Percentiles rank a stretch among this genome's conserved stretches.
These are phyloP conservation scores for Citrus hindsii DNA, from an alignment of 345 rosid species.

Conservation along the genomic window DNA sequence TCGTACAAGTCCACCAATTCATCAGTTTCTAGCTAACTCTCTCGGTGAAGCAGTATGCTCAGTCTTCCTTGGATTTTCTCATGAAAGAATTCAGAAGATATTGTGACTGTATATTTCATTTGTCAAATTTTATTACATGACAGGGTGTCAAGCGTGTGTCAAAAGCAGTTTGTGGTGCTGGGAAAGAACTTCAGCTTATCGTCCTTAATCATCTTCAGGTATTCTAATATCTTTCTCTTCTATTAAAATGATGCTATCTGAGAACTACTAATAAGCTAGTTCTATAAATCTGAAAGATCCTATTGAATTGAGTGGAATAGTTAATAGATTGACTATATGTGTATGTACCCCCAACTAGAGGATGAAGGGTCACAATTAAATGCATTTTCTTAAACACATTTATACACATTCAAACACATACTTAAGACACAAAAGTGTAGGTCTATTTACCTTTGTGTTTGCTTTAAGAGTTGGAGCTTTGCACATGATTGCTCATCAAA, in stretches of 20 bases:
- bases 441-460: neutral
- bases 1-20: constrained; percentile 83
- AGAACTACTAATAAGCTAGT: neutral
- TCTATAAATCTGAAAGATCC: neutral
- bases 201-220: constrained; percentile 94
- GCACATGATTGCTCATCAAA: neutral
- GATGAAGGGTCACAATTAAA: neutral
- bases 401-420: neutral
- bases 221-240: constrained; percentile 18
- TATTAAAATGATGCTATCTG: constrained; percentile 4
- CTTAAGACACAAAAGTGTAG: neutral
- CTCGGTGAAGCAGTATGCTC: constrained; percentile 78
- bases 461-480: neutral
- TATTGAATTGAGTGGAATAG: neutral
- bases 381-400: neutral
- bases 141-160: constrained; percentile 90
- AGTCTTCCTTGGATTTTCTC: constrained; percentile 15
- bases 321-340: neutral
- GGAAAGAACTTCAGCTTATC: constrained; percentile 83
- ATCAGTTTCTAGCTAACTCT: constrained; percentile 84
- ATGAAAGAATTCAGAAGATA: constrained; percentile 2
- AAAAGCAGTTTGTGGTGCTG: constrained; percentile 80
- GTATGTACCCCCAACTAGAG: neutral
- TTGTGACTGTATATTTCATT: constrained; percentile 8
- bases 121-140: constrained; percentile 18